Percentiles rank a stretch among this genome's conserved stretches.
Conservation (phyloP, 257 asterid genomes). For the Lithospermum erythrorhizon region DNA sequence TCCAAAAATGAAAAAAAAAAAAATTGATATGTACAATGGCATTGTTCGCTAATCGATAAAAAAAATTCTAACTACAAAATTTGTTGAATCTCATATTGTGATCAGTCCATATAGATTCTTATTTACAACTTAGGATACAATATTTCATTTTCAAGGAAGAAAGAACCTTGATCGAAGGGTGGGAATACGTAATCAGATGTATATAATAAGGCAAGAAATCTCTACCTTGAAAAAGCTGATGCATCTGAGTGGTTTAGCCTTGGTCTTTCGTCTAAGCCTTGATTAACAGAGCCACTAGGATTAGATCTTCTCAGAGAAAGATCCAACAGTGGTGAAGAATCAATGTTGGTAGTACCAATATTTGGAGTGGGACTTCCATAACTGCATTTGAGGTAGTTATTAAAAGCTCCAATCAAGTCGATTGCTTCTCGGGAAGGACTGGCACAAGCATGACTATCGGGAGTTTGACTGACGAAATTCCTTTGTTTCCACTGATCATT, state of each 20-base stretch:
- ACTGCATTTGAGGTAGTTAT: conserved; percentile 34
- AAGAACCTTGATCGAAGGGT: background rate
- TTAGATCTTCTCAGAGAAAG: conserved; percentile 67
- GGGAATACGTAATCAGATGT: background rate
- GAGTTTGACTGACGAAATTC: conserved; percentile 17
- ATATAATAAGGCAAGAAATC: conserved; percentile 13
- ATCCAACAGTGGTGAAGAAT: conserved; percentile 44
- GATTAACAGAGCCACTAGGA: conserved; percentile 35
- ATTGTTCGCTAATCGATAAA: too few relatives aligned
- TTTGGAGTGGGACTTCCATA: conserved; percentile 22
- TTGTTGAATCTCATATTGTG: background rate
- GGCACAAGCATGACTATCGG: conserved; percentile 17
- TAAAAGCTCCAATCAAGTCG: conserved; percentile 76
- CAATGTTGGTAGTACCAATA: conserved; percentile 34
- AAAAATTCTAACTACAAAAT: background rate
- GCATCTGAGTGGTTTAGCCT: conserved; percentile 73
- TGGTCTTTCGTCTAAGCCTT: conserved; percentile 35
- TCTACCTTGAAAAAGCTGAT: conserved; percentile 84
- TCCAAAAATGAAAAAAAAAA: background rate
- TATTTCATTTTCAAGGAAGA: too few relatives aligned
- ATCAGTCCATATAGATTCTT: background rate
- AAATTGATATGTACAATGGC: background rate
- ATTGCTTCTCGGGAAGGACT: conserved; percentile 51
- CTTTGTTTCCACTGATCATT: conserved; percentile 17
- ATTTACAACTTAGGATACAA: background rate